Percentiles rank a stretch among this genome's conserved stretches.
phyloP scores from a whole-genome alignment of 345 rosid species.

The Boechera divaricarpa region DNA sequence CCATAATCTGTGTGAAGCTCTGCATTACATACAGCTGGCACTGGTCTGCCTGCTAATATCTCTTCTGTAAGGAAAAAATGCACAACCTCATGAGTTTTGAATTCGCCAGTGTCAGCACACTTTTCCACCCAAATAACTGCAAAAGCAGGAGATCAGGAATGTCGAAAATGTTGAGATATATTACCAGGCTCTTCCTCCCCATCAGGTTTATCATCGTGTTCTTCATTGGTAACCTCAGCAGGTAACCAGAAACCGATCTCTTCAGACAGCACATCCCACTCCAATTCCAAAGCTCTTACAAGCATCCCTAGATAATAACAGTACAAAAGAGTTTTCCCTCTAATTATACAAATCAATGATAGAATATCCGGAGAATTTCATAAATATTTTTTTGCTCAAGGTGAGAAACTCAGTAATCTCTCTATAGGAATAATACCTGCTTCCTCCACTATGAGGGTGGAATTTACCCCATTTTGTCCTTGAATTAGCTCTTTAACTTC shows the following conservation, averaged over 20 bases:
- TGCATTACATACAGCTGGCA: slow-evolving; percentile 74
- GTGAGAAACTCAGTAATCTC: slow-evolving; percentile 12
- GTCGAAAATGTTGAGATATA: slow-evolving; percentile 31
- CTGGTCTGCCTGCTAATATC: slow-evolving; percentile 85
- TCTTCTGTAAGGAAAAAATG: slow-evolving; percentile 56
- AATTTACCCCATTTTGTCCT: slow-evolving; percentile 53
- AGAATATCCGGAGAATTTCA: neutral
- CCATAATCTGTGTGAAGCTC: slow-evolving; percentile 93
- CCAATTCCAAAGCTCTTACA: slow-evolving; percentile 74
- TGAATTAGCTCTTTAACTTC: slow-evolving; percentile 61
- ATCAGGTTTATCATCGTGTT: slow-evolving; percentile 88
- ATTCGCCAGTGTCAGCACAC: slow-evolving; percentile 15
- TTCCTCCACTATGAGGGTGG: slow-evolving; percentile 65
- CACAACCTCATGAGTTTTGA: slow-evolving; percentile 28
- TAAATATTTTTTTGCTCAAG: slow-evolving; percentile 10
- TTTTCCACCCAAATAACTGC: neutral
- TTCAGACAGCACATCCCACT: slow-evolving; percentile 79
- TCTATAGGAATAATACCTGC: slow-evolving; percentile 59
- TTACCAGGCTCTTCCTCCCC: slow-evolving; percentile 79
- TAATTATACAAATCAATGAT: slow-evolving; percentile 6
- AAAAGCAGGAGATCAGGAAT: slow-evolving; percentile 2
- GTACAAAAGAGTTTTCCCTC: slow-evolving; percentile 2
- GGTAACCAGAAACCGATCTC: slow-evolving; percentile 95
- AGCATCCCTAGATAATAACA: slow-evolving; percentile 57
- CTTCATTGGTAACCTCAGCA: slow-evolving; percentile 61